Evolutionary conservation across 169 alveolate genomes (phyloP), one percentile per base, ranked within the genome.

Genomic region (Babesia sp.): DNA sequence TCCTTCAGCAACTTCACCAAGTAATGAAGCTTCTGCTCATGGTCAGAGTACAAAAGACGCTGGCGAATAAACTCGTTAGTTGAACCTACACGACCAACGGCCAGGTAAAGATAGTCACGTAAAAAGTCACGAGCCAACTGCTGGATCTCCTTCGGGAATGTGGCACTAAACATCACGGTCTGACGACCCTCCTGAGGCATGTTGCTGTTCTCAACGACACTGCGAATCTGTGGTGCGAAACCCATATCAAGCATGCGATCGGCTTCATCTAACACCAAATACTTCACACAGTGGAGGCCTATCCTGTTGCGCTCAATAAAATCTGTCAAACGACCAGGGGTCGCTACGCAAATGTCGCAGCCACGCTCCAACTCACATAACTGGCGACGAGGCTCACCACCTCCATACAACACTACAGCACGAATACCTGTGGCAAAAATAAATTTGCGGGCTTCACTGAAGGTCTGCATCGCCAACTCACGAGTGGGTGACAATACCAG

Each of bases 191-290:
- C 39, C 46, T 44, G 56, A 26, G 96, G 94, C 96, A 92, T 92
- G 55, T 76, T 87, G 46, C 84, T 86, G 48, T 93, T 88, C 54
- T 89, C 87, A 51, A 94, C 94, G 33, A 93, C 87, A 41, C 83
- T 74, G 59, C 94, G 83, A 29, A 93, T 93, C 66, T 94, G 96
- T 29, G 97, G 96, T 57, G 96, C 97, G 86, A 96, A 96, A 26
- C 98, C 98, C 98, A 96, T 94, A 77, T 96, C 98, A 42, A 94
- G 70, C 97, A 94, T 93, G 73, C 97, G 85, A 83, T 96, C 99
- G 20, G 98, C 99, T 90, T 96, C 99, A 77, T 96, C 99, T 34
- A 96, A 60, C 29, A 96, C 95, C 50, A 96, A 85, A 85, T 85
- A 94, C 48, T 92, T 88, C 9, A 94, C 91, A 31, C 85, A 86